Evolutionary conservation across 495 filamentous ascomycete species (phyloP).

Genomic region (Penicillium longicatenatum): DNA sequence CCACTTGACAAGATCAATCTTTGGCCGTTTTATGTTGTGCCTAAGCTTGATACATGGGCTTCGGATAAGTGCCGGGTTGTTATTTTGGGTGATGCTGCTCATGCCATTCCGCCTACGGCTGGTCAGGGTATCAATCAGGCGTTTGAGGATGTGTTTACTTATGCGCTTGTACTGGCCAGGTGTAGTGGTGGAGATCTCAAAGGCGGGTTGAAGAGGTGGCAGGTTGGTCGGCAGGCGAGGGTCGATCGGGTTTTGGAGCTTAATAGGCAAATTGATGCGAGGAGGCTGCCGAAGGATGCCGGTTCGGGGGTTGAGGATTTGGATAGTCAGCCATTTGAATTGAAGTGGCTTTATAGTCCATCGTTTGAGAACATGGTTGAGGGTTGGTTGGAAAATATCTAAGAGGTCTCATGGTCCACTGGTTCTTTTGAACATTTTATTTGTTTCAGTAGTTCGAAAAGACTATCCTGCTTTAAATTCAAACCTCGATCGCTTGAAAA

Average conservation of each 20-base stretch:
- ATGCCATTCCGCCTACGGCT: conserved; percentile 48
- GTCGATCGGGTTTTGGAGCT: conserved; percentile 34
- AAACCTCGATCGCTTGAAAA: too few species aligned
- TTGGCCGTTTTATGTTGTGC: conserved; percentile 48
- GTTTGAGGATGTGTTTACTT: conserved; percentile 43
- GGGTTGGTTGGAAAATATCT: conserved; percentile 19
- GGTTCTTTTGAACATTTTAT: too few species aligned
- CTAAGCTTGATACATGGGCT: conserved; percentile 39
- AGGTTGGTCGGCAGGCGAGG: conserved; percentile 32
- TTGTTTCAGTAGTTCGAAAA: not conserved
- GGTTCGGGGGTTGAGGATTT: conserved; percentile 18
- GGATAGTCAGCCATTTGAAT: conserved; percentile 28
- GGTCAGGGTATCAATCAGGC: conserved; percentile 48
- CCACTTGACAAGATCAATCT: conserved; percentile 28
- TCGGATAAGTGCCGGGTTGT: conserved; percentile 35
- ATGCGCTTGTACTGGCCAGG: conserved; percentile 20
- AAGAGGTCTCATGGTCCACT: too few species aligned
- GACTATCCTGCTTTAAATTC: too few species aligned
- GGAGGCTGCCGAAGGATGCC: conserved; percentile 29
- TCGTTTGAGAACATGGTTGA: conserved; percentile 31
- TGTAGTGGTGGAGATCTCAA: conserved; percentile 6
- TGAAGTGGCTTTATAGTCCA: conserved; percentile 37
- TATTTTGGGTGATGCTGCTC: conserved; percentile 50
- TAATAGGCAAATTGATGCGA: conserved; percentile 34
- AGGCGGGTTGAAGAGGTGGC: conserved; percentile 28